Evolutionary conservation across 2,329 filamentous ascomycete genomes (phyloP).

Genomic region (Pseudopithomyces maydicus): DNA sequence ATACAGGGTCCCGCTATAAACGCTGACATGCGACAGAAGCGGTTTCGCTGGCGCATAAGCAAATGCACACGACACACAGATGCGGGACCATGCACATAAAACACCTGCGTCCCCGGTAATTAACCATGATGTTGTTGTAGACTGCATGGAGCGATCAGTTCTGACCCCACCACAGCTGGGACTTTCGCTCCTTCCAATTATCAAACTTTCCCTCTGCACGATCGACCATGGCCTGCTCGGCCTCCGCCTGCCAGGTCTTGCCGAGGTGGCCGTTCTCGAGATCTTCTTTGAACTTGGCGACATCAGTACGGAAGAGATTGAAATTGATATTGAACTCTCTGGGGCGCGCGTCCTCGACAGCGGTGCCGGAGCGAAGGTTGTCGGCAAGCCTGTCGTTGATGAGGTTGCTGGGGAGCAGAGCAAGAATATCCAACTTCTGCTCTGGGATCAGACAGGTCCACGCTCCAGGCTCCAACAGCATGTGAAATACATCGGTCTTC

Average conservation of each 20-base stretch:
- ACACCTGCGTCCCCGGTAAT: constrained; percentile 1
- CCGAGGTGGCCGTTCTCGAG: constrained; percentile 60
- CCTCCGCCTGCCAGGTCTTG: constrained; percentile 62
- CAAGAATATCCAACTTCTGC: constrained; percentile 27
- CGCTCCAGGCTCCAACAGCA: constrained; percentile 35
- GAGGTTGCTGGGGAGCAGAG: constrained; percentile 25
- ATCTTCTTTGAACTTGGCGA: constrained; percentile 62
- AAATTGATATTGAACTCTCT: constrained; percentile 35
- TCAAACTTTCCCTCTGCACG: constrained; percentile 62
- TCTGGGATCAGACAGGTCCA: constrained; percentile 34
- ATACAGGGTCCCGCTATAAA: background rate
- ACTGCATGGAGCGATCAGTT: constrained; percentile 34
- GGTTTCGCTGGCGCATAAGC: constrained; percentile 5
- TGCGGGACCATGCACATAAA: background rate
- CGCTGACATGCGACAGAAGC: constrained; percentile 4
- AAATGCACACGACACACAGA: background rate
- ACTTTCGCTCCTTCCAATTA: constrained; percentile 58
- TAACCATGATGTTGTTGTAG: background rate
- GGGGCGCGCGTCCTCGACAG: constrained; percentile 22
- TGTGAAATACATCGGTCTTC: constrained; percentile 40
- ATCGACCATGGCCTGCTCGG: constrained; percentile 57
- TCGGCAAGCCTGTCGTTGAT: constrained; percentile 22
- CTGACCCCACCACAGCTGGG: constrained; percentile 64
- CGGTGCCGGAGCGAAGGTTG: constrained; percentile 18
- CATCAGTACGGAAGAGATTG: constrained; percentile 57